phyloP scores from a whole-genome alignment of 306 rosid species.

The Argentina anserina region DNA sequence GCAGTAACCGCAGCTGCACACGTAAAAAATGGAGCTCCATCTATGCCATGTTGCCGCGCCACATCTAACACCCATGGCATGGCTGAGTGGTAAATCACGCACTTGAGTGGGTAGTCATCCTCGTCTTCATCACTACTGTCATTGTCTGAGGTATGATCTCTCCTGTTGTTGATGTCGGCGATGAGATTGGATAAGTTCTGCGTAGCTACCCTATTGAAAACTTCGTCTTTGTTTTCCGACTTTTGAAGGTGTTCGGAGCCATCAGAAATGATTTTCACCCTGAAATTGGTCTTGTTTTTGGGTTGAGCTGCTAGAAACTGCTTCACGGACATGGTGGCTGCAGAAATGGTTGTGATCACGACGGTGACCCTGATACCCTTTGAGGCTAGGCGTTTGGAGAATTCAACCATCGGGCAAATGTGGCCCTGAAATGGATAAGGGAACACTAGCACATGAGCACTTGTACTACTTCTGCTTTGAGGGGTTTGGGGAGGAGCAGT shows the following conservation, averaged over 20 bases:
- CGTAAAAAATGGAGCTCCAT: constrained; percentile 31
- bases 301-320: not conserved
- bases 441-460: constrained; percentile 15
- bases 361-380: constrained; percentile 14
- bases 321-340: not conserved
- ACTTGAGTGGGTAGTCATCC: constrained; percentile 8
- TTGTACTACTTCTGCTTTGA: not conserved
- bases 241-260: not conserved
- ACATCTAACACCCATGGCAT: constrained; percentile 29
- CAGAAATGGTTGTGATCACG: not conserved
- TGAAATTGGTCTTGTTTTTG: not conserved
- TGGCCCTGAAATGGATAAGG: constrained; percentile 29
- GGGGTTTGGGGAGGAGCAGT: not conserved
- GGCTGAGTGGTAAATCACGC: constrained; percentile 29
- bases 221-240: not conserved
- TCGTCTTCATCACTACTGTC: not conserved
- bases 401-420: constrained; percentile 33
- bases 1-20: constrained; percentile 24
- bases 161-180: not conserved
- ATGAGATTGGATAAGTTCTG: not conserved
- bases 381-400: constrained; percentile 23
- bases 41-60: constrained; percentile 10
- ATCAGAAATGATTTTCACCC: constrained; percentile 5
- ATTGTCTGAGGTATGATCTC: not conserved
- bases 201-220: not conserved